Conservation (phyloP, 2,329 filamentous ascomycete species). For the Aspergillus novofumigatus region DNA sequence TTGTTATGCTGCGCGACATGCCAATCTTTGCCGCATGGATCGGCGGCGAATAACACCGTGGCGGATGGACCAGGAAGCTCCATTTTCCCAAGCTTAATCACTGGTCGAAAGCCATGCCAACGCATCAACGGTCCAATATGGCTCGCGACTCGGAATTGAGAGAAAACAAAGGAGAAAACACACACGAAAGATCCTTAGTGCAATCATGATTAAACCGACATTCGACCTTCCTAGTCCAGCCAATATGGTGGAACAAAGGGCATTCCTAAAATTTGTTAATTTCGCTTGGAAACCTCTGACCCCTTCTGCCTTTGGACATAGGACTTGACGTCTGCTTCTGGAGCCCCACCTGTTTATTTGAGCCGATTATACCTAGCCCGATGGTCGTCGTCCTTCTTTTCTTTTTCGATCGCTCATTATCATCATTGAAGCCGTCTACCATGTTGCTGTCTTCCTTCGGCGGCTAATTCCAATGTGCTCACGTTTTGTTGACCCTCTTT, state of each 20-base stretch:
- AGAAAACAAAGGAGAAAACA: constrained; percentile 5
- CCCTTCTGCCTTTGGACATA: constrained; percentile 5
- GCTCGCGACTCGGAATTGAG: constrained; percentile 10
- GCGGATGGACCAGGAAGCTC: constrained; percentile 49
- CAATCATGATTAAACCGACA: background rate
- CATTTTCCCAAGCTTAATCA: constrained; percentile 62
- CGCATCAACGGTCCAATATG: constrained; percentile 59
- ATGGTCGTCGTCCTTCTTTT: constrained; percentile 13
- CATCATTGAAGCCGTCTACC: constrained; percentile 1
- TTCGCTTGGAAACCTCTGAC: background rate
- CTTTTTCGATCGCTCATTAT: background rate
- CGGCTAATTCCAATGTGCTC: constrained; percentile 10
- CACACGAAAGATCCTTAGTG: background rate
- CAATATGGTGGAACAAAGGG: background rate
- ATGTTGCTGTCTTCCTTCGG: constrained; percentile 10
- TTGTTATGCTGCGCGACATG: constrained; percentile 16
- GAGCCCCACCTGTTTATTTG: constrained; percentile 32
- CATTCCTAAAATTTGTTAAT: background rate
- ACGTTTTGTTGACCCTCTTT: constrained; percentile 6
- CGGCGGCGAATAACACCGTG: constrained; percentile 35
- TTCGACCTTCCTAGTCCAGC: background rate
- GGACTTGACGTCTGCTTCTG: constrained; percentile 12
- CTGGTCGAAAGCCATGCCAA: constrained; percentile 83
- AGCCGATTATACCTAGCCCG: constrained; percentile 24
- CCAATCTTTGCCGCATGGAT: constrained; percentile 32